These are phyloP conservation scores for Conticribra guillardii DNA, from an alignment of 108 stramenopile species.

Conservation along the genomic window DNA sequence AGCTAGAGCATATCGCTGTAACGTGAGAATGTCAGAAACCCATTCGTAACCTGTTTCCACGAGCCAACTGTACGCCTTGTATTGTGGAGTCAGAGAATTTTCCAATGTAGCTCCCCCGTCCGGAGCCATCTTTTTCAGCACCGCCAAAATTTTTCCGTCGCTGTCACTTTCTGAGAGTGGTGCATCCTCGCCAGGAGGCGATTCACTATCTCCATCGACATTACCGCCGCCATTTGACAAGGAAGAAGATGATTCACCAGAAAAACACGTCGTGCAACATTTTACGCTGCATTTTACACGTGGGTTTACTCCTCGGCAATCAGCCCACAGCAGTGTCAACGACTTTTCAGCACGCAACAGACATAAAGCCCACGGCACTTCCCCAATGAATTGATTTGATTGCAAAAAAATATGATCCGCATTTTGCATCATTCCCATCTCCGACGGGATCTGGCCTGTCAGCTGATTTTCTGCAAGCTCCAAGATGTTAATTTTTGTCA, in stretches of 20 bases:
- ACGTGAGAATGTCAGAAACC: slow-evolving; percentile 20
- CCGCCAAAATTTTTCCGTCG: slow-evolving; percentile 6
- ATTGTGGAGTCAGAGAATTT: slow-evolving; percentile 27
- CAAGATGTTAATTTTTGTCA: slow-evolving; percentile 15
- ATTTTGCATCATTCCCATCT: slow-evolving; percentile 38
- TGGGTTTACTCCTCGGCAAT: slow-evolving; percentile 14
- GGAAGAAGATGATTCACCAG: neutral
- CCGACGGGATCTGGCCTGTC: slow-evolving; percentile 57
- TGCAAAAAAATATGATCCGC: slow-evolving; percentile 23
- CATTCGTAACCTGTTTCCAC: slow-evolving; percentile 13
- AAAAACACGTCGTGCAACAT: slow-evolving; percentile 33
- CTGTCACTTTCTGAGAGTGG: slow-evolving; percentile 11
- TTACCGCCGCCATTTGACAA: neutral
- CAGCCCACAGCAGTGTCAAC: slow-evolving; percentile 26
- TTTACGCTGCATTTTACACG: slow-evolving; percentile 8
- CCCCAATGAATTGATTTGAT: slow-evolving; percentile 18
- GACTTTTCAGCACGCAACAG: slow-evolving; percentile 5
- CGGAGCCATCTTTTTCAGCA: slow-evolving; percentile 28
- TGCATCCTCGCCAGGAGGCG: neutral
- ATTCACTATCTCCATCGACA: neutral
- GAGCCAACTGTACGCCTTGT: slow-evolving; percentile 40
- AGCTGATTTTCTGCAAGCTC: slow-evolving; percentile 44
- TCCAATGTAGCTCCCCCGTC: slow-evolving; percentile 23
- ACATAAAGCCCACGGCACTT: slow-evolving; percentile 31
- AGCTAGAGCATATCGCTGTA: slow-evolving; percentile 61